These are phyloP conservation scores for Yarrowia divulgata DNA, from an alignment of 805 yeast genomes.

Conservation along the genomic window DNA sequence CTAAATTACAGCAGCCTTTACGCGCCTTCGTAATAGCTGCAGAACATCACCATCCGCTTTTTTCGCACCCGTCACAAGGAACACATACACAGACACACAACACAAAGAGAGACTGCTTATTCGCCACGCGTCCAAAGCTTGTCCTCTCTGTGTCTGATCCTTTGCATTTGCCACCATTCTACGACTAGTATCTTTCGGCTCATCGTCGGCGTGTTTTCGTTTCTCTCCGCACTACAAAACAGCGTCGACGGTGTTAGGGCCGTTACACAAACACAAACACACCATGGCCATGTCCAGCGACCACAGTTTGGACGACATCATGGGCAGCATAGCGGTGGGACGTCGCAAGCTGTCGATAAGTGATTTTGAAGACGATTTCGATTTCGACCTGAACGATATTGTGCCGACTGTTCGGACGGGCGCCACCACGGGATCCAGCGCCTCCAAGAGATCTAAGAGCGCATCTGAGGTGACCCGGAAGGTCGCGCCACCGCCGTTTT, in stretches of 20 bases:
- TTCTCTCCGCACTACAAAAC: not conserved
- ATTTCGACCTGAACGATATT: not conserved
- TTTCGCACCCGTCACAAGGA: not conserved
- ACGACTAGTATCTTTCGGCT: conserved; percentile 11
- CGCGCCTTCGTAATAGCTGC: not conserved
- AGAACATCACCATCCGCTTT: not conserved
- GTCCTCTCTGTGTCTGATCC: conserved; percentile 7
- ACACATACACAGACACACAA: not conserved
- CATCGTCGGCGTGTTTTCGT: conserved; percentile 37
- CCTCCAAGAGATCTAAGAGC: not conserved
- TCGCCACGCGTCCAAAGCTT: not conserved
- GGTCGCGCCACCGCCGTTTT: not conserved
- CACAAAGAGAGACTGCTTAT: conserved; percentile 5
- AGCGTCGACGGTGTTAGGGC: conserved; percentile 23
- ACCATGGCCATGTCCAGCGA: conserved; percentile 17
- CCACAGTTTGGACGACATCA: conserved; percentile 26
- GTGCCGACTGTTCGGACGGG: too few relatives aligned
- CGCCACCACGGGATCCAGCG: not conserved
- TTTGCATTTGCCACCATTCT: conserved; percentile 17
- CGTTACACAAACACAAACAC: conserved; percentile 7
- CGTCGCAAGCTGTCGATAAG: conserved; percentile 1
- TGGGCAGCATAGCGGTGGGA: conserved; percentile 20
- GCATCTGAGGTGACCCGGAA: not conserved
- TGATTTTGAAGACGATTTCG: conserved; percentile 11
- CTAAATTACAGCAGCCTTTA: not conserved